A percentile compares a stretch with the other conserved stretches of the same genome.
Evolutionary conservation across 2,329 filamentous ascomycete genomes (phyloP).

Genomic region (Apiospora rasikravindrae): DNA sequence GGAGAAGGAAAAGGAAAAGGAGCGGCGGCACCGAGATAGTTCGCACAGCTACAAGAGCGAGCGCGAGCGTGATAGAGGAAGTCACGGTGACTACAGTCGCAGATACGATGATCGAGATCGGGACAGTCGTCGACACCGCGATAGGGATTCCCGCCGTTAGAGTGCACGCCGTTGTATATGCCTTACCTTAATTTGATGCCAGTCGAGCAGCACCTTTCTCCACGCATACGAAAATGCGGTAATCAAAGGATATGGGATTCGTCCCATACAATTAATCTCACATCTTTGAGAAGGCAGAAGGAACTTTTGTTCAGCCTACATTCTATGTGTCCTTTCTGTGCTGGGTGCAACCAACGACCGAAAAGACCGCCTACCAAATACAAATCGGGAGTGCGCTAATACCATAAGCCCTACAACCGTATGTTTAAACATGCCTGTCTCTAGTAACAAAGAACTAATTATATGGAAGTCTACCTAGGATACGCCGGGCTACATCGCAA

Average conservation of each 20-base stretch:
- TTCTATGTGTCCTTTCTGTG: background rate
- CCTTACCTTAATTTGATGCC: background rate
- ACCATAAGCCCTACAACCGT: background rate
- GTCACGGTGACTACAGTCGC: constrained; percentile 24
- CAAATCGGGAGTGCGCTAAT: background rate
- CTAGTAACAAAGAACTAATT: background rate
- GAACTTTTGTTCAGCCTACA: background rate
- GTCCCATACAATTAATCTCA: background rate
- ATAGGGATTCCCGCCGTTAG: constrained; percentile 29
- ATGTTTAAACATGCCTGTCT: background rate
- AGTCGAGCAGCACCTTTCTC: background rate
- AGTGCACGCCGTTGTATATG: background rate
- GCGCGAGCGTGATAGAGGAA: constrained; percentile 43
- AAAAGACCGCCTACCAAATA: background rate
- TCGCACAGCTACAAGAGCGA: constrained; percentile 53
- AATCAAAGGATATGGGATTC: background rate
- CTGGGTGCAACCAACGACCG: background rate
- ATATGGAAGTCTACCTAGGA: background rate
- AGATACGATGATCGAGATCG: constrained; percentile 36
- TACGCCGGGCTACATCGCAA: background rate
- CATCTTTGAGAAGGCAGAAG: background rate
- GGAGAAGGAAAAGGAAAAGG: constrained; percentile 49
- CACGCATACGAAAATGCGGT: background rate
- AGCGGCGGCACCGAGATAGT: constrained; percentile 46
- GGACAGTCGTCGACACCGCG: constrained; percentile 30